Conservation (phyloP, 192 early-diverging fungal species). For the Funneliformis mosseae region DNA sequence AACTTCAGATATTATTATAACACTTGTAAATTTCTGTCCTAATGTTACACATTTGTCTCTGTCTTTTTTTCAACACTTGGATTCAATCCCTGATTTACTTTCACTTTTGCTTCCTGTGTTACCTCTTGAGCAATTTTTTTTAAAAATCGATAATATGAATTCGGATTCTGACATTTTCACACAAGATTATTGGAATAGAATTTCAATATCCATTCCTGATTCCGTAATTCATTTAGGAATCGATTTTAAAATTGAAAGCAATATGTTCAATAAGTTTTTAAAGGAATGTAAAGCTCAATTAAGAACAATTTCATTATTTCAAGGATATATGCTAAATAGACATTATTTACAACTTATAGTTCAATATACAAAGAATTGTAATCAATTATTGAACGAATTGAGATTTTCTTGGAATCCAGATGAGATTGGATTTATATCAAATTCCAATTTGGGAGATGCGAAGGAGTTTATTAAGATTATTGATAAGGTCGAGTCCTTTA, state of each 20-base stretch:
- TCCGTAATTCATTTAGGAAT: background rate
- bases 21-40: background rate
- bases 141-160: background rate
- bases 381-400: background rate
- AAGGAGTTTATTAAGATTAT: background rate
- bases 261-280: background rate
- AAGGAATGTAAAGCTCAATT: background rate
- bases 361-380: background rate
- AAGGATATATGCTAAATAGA: background rate
- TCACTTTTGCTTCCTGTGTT: background rate
- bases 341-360: background rate
- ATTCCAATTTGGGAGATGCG: background rate
- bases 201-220: background rate
- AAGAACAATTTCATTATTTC: background rate
- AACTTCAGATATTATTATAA: background rate
- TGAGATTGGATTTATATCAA: background rate
- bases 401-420: background rate
- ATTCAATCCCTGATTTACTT: background rate
- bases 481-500: background rate
- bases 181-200: background rate
- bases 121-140: background rate
- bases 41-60: background rate
- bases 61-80: background rate
- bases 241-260: background rate
- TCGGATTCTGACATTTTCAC: background rate